Percentiles rank a stretch among this genome's conserved stretches.
These are phyloP conservation scores for Haplographium delicatum DNA, from an alignment of 495 filamentous ascomycete genomes.

Conservation along the genomic window DNA sequence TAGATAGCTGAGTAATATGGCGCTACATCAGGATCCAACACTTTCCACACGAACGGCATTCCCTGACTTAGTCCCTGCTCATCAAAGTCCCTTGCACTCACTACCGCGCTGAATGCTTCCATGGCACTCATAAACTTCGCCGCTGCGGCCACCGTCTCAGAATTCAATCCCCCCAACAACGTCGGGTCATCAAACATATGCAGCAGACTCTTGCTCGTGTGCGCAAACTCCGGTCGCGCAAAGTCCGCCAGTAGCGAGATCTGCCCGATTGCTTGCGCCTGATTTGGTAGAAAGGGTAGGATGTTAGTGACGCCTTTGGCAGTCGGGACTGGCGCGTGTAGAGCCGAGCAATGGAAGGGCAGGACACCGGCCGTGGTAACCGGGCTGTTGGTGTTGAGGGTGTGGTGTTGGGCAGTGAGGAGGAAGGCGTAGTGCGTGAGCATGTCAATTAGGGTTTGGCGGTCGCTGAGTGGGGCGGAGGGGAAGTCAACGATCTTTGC, in stretches of 20 bases:
- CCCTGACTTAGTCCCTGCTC: slow-evolving; percentile 29
- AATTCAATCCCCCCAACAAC: slow-evolving; percentile 22
- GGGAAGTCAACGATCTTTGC: slow-evolving; percentile 30
- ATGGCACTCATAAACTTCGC: slow-evolving; percentile 21
- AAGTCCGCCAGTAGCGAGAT: slow-evolving; percentile 25
- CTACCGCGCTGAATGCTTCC: slow-evolving; percentile 24
- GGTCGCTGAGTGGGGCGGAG: slow-evolving; percentile 2
- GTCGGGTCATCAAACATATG: slow-evolving; percentile 28
- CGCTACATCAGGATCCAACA: no score
- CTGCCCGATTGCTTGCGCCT: slow-evolving; percentile 24
- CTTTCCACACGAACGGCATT: slow-evolving; percentile 39
- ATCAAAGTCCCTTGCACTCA: slow-evolving; percentile 29
- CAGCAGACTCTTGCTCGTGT: slow-evolving; percentile 24
- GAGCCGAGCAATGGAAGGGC: slow-evolving; percentile 31
- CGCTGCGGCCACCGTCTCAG: slow-evolving; percentile 15
- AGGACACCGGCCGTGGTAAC: slow-evolving; percentile 24
- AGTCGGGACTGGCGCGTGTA: slow-evolving; percentile 31
- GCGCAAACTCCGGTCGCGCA: slow-evolving; percentile 23
- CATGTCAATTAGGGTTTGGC: slow-evolving; percentile 27
- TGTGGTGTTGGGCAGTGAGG: slow-evolving; percentile 30
- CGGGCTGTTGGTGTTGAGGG: slow-evolving; percentile 29
- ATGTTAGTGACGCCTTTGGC: slow-evolving; percentile 28
- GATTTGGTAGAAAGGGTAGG: slow-evolving; percentile 27
- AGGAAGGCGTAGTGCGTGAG: slow-evolving; percentile 31
- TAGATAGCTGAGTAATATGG: no score